These are phyloP conservation scores for Abrus pulchellus DNA, from an alignment of 306 rosid genomes.

Conservation along the genomic window DNA sequence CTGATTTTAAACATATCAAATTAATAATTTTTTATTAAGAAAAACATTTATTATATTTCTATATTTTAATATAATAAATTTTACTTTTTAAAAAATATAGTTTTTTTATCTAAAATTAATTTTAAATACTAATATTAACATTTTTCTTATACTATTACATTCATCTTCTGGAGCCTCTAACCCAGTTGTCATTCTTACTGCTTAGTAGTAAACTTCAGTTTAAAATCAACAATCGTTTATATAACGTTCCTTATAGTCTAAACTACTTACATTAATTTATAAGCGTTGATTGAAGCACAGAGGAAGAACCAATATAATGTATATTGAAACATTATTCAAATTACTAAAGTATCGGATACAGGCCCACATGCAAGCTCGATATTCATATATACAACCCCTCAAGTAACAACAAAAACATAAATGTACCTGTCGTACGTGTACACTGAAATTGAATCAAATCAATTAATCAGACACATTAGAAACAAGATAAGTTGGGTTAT, in stretches of 20 bases:
- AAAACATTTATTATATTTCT: no score
- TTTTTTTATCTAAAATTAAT: no score
- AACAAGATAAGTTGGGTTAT: not conserved
- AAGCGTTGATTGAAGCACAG: not conserved
- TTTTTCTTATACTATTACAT: no score
- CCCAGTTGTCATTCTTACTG: not conserved
- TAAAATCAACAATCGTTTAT: not conserved
- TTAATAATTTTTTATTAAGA: no score
- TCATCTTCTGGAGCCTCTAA: not conserved
- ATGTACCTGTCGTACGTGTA: not conserved
- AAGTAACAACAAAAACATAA: not conserved
- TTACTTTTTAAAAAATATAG: no score
- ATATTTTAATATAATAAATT: no score
- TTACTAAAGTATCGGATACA: not conserved
- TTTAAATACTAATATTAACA: no score
- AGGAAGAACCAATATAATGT: not conserved
- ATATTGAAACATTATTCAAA: not conserved
- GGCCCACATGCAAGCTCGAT: not conserved
- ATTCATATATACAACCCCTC: conserved; percentile 34
- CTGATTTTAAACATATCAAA: no score
- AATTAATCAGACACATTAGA: conserved; percentile 2
- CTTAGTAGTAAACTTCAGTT: not conserved
- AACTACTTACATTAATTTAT: not conserved
- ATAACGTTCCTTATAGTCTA: not conserved
- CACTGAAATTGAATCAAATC: conserved; percentile 2